Evolutionary conservation across 371 early-diverging fungal species (phyloP).

Genomic region (Funneliformis caledonium): DNA sequence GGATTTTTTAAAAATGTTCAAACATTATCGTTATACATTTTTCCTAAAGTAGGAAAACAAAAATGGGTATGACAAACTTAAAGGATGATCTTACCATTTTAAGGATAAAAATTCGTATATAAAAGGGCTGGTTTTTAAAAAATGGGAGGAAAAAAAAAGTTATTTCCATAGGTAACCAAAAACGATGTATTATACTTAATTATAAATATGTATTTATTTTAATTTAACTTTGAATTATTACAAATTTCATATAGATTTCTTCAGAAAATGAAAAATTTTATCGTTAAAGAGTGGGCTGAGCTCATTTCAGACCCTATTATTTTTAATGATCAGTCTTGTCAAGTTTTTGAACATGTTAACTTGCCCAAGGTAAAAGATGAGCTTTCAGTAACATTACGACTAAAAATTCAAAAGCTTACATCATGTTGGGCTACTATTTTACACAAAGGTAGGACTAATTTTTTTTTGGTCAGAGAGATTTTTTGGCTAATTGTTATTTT

Average conservation of each 20-base stretch:
- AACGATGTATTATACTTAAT: no score
- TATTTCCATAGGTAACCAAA: no score
- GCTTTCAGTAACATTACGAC: constrained; percentile 4
- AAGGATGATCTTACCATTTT: no score
- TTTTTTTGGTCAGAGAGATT: background rate
- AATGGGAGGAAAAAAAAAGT: no score
- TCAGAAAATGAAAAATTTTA: background rate
- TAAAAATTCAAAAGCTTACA: background rate
- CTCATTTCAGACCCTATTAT: constrained; percentile 30
- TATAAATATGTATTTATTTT: background rate
- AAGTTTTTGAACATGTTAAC: background rate
- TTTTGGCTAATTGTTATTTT: background rate
- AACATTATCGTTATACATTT: no score
- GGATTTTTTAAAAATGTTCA: no score
- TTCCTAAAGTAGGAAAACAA: no score
- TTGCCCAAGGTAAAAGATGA: constrained; percentile 9
- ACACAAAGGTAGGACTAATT: constrained; percentile 10
- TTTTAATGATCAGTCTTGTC: no score
- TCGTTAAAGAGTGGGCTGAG: constrained; percentile 7
- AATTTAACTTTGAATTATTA: background rate
- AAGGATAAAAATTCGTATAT: no score
- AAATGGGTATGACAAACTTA: no score
- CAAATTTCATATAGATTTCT: no score
- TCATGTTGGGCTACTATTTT: background rate
- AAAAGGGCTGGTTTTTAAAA: no score